Conservation (phyloP, 2,329 filamentous ascomycete species). For the Catunica adiposa region DNA sequence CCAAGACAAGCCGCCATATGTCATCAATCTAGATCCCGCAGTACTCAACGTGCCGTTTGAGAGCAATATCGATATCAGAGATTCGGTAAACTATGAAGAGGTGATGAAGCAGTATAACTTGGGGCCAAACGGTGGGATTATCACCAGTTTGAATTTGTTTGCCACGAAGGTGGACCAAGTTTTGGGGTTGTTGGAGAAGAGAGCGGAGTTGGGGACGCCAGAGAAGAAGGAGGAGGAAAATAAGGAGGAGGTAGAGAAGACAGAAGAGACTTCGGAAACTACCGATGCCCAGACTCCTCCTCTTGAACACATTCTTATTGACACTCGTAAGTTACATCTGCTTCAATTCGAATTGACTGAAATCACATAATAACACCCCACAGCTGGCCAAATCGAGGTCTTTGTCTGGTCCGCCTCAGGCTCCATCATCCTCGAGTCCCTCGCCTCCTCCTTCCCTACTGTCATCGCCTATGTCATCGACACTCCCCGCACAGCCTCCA, state of each 20-base stretch:
- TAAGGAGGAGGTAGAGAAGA: constrained; percentile 75
- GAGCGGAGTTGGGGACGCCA: constrained; percentile 29
- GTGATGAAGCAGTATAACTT: constrained; percentile 99
- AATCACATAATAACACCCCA: not conserved
- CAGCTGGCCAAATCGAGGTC: constrained; percentile 84
- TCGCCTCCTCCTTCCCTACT: constrained; percentile 88
- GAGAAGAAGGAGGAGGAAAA: constrained; percentile 67
- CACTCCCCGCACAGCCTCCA: constrained; percentile 81
- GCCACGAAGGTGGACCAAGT: constrained; percentile 97
- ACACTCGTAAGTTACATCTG: constrained; percentile 44
- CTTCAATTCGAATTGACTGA: not conserved
- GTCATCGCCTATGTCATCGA: constrained; percentile 97
- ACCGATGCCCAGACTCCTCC: constrained; percentile 70
- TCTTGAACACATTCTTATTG: constrained; percentile 74
- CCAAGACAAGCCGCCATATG: constrained; percentile 69
- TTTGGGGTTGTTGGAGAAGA: constrained; percentile 74
- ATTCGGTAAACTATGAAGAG: constrained; percentile 98
- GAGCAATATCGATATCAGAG: constrained; percentile 95
- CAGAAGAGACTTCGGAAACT: constrained; percentile 87
- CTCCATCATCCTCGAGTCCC: constrained; percentile 78
- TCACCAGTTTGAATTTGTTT: constrained; percentile 91
- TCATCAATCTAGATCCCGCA: constrained; percentile 92
- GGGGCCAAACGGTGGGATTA: constrained; percentile 88
- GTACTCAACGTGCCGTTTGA: constrained; percentile 89
- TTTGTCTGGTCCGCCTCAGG: constrained; percentile 97